Evolutionary conservation across 2,329 filamentous ascomycete genomes (phyloP), one percentile per base, ranked within the genome.

Genomic region (Pseudocercospora vitis): DNA sequence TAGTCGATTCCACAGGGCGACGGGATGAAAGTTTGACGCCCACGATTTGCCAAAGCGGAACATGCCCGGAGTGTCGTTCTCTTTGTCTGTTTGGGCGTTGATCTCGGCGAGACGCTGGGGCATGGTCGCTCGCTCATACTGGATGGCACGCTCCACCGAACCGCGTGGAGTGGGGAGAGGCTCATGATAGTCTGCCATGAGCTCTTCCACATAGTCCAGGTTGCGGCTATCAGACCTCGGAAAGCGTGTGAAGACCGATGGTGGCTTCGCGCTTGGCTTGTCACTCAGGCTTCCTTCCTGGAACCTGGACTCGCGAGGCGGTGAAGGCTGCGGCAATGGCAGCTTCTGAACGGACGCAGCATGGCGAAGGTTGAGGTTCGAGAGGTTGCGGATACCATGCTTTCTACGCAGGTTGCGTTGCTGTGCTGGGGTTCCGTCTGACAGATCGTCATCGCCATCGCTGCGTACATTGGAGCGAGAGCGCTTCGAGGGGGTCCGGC

Each of bases 241-340:
- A 44, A 69, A 59, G 24, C 73, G 83, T 35, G 87, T 77, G 69
- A 88, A 91, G 33, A 83, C 78, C 39, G 81, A 78, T 0, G 88
- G 88, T 23, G 89, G 89, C 55, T 78, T 81, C 54, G 83, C 80
- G 65, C 87, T 91, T 26, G 82, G 77, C 60, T 88, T 84, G 71
- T 95, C 89, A 66, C 86, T 89, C 88, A 96, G 92, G 65, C 87
- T 92, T 33, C 87, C 91, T 73, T 96, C 91, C 31, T 81, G 71
- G 61, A 87, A 87, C 50, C 74, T 86, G 65, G 80, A 95, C 77
- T 73, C 83, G 68, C 74, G 82, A 76, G 57, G 48, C 32, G 59
- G 49, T 35, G 55, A 55, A 29, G 14, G 18, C 32, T 61, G 55
- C 31, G 50, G 47, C 28, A 55, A 55, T 23, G 64, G 62, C 35